Base-by-base conservation (phyloP, 305 asterid genomes). In the Salvia sclarea region DNA sequence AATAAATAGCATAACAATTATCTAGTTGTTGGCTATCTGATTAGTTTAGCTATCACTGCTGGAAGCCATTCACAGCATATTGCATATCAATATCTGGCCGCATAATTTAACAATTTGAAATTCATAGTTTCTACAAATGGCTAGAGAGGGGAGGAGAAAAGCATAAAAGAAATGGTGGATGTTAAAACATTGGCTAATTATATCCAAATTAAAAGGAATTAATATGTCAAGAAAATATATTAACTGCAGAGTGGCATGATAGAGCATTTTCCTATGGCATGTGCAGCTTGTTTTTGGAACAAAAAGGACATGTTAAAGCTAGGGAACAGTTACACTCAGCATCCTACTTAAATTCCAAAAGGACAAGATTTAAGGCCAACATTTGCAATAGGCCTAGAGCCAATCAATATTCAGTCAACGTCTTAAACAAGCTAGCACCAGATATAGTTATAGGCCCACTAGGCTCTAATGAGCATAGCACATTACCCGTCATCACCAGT, bases 1-100 rank as follows among this genome's bases (percentile, higher is more conserved):
- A 43, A 53, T 38, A 61, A 67, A 76, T 38, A 24, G 76, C 43
- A 17, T 5, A 66, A 22, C 14, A 44, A 21, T 44, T 43, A 61
- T 44, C 59, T 60, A 14, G 16, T 24, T 8, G 16, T 53, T 4
- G 7, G 24, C 40, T 40, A 11, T 52, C 2, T 28, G 33, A 3
- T 28, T 28, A 28, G 5, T 28, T 1, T 6, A 28, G 33, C 33
- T 28, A 28, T 28, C 33, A 28, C 33, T 28, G 33, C 5, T 28
- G 33, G 33, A 28, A 67, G 40, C 17, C 35, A 50, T 44, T 56
- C 35, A 45, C 54, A 9, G 47, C 5, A 35, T 14, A 41, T 53
- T 37, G 47, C 5, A 33, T n/a, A 41, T 53, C 41, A 71, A 56
- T 48, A 64, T 55, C 24, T 43, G 45, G 47, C 38, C 56, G 45